Evolutionary conservation across 2,329 filamentous ascomycete genomes (phyloP).

Genomic region (Paracorniculantispora psalliotae): DNA sequence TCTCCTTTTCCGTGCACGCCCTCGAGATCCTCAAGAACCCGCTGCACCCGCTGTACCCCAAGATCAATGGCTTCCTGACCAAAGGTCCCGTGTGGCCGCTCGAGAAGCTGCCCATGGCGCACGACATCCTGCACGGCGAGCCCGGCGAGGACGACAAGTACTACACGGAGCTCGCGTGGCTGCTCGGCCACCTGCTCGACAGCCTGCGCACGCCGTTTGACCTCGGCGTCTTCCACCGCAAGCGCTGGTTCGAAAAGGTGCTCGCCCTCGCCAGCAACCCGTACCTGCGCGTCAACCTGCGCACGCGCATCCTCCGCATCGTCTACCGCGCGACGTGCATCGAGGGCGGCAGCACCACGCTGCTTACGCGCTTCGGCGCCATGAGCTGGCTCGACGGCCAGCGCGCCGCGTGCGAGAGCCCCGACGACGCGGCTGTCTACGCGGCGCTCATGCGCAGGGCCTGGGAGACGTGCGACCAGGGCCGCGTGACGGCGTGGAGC

Average conservation of each 20-base stretch:
- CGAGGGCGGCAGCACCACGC: constrained; percentile 69
- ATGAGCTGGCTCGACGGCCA: constrained; percentile 69
- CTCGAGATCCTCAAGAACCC: constrained; percentile 70
- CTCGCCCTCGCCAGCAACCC: constrained; percentile 65
- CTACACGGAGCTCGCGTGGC: constrained; percentile 69
- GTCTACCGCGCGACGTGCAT: constrained; percentile 64
- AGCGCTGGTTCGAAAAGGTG: constrained; percentile 69
- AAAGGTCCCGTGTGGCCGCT: constrained; percentile 71
- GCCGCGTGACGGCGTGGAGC: constrained; percentile 64
- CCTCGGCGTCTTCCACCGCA: constrained; percentile 55
- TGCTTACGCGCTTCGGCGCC: constrained; percentile 70
- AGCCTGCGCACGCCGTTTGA: constrained; percentile 57
- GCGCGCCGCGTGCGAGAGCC: constrained; percentile 36
- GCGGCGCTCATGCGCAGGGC: constrained; percentile 53
- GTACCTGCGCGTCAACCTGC: constrained; percentile 54
- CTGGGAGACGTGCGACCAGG: constrained; percentile 61
- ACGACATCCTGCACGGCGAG: constrained; percentile 56
- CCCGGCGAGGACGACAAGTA: constrained; percentile 69
- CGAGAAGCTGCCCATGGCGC: constrained; percentile 67
- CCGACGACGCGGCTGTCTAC: constrained; percentile 45
- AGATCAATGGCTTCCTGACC: constrained; percentile 80
- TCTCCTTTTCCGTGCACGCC: constrained; percentile 68
- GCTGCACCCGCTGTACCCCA: constrained; percentile 76
- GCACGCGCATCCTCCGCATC: constrained; percentile 56
- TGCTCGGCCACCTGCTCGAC: constrained; percentile 65